phyloP scores from a whole-genome alignment of 2,329 filamentous ascomycete genomes.

The Epichloe bromicola region DNA sequence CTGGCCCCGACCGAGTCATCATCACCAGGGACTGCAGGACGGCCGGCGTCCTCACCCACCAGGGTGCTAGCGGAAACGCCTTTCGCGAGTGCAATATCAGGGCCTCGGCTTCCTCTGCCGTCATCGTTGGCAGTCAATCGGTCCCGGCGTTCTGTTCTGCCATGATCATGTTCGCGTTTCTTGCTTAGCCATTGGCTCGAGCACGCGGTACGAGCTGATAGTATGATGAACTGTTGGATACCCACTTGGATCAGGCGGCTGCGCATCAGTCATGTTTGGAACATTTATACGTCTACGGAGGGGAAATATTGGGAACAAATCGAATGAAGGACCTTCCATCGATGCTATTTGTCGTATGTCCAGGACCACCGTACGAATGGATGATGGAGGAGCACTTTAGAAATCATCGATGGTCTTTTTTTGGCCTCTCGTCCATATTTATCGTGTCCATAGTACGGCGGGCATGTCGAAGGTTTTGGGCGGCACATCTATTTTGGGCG shows the following conservation, averaged over 20 bases:
- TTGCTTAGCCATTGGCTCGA: background rate
- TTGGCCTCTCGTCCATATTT: too few relatives aligned
- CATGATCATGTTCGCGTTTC: background rate
- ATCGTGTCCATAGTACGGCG: too few relatives aligned
- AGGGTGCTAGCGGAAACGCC: slow-evolving; percentile 2
- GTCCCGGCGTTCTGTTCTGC: background rate
- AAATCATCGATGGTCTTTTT: too few relatives aligned
- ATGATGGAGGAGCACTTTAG: too few relatives aligned
- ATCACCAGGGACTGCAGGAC: slow-evolving; percentile 40
- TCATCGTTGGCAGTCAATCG: background rate
- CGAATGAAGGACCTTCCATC: too few relatives aligned
- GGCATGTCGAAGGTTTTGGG: too few relatives aligned
- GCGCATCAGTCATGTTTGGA: too few relatives aligned
- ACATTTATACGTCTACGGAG: too few relatives aligned
- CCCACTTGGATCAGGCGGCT: slow-evolving; percentile 13
- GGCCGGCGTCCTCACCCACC: slow-evolving; percentile 51
- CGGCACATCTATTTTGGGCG: too few relatives aligned
- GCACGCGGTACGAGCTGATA: background rate
- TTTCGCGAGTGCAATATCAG: slow-evolving; percentile 4
- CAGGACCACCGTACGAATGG: too few relatives aligned
- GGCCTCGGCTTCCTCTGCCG: background rate
- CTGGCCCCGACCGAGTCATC: slow-evolving; percentile 49
- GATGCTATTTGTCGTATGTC: too few relatives aligned
- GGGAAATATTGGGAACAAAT: too few relatives aligned
- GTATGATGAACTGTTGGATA: background rate